phyloP scores from a whole-genome alignment of 108 stramenopile species.

The Discostella pseudostelligera region DNA sequence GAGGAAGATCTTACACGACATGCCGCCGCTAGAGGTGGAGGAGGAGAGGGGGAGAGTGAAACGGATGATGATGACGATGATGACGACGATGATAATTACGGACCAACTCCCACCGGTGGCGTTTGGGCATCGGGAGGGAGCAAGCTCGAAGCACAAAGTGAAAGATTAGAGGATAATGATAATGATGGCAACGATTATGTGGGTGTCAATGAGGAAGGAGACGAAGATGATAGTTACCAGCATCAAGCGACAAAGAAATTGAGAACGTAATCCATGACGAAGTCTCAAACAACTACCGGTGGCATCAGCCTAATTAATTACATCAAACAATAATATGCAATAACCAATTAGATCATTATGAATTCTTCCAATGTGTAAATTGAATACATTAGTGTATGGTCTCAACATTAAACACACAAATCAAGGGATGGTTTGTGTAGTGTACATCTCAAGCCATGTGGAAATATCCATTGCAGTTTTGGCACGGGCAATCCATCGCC shows the following conservation, averaged over 20 bases:
- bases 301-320: no score
- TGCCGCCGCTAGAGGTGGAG: constrained; percentile 15
- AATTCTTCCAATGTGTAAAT: not conserved
- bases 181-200: constrained; percentile 39
- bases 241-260: constrained; percentile 40
- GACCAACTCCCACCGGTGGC: constrained; percentile 75
- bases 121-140: constrained; percentile 81
- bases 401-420: no score
- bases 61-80: constrained; percentile 54
- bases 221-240: constrained; percentile 17
- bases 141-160: constrained; percentile 66
- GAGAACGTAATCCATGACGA: constrained; percentile 15
- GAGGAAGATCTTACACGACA: constrained; percentile 25
- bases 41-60: constrained; percentile 55
- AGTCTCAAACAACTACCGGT: no score
- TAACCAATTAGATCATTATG: no score
- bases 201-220: constrained; percentile 43
- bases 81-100: constrained; percentile 80
- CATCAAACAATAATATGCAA: no score
- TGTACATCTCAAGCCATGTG: constrained; percentile 30
- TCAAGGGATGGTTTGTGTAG: constrained; percentile 2
- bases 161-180: constrained; percentile 43
- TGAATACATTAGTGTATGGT: not conserved
- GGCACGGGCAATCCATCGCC: constrained; percentile 29
- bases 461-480: constrained; percentile 11